Evolutionary conservation across 495 filamentous ascomycete genomes (phyloP).

Genomic region (Hamigera avellanea): DNA sequence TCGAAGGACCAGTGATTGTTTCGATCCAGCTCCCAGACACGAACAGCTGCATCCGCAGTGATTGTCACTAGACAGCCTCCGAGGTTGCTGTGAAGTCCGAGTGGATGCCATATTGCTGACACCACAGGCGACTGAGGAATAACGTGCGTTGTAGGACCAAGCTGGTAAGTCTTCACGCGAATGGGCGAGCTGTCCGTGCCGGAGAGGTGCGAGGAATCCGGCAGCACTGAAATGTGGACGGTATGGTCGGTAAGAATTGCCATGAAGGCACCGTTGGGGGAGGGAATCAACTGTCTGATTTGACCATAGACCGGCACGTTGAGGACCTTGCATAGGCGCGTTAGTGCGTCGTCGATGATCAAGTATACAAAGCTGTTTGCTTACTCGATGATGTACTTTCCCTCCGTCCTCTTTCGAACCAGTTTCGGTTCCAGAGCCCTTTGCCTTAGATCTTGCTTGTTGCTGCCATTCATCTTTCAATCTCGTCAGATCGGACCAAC

Average conservation of each 20-base stretch:
- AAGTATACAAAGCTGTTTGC: not conserved
- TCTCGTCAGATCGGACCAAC: slow-evolving; percentile 68
- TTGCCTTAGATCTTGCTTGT: slow-evolving; percentile 22
- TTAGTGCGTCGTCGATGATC: slow-evolving; percentile 7
- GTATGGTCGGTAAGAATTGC: slow-evolving; percentile 78
- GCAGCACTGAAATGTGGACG: slow-evolving; percentile 67
- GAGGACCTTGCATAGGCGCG: slow-evolving; percentile 40
- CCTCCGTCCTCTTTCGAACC: slow-evolving; percentile 15
- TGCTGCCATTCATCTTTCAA: slow-evolving; percentile 64
- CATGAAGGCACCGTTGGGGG: slow-evolving; percentile 64
- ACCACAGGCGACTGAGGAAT: slow-evolving; percentile 65
- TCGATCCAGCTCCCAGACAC: slow-evolving; percentile 75
- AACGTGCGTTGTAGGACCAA: slow-evolving; percentile 82
- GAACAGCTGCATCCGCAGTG: slow-evolving; percentile 72
- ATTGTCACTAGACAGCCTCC: slow-evolving; percentile 64
- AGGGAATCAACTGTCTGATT: slow-evolving; percentile 72
- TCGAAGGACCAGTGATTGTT: slow-evolving; percentile 76
- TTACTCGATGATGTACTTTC: slow-evolving; percentile 24
- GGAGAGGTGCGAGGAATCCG: slow-evolving; percentile 61
- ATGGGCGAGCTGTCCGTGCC: slow-evolving; percentile 50
- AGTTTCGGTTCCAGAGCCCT: slow-evolving; percentile 7
- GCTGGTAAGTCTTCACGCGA: slow-evolving; percentile 68
- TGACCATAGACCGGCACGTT: slow-evolving; percentile 59
- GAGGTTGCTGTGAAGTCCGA: slow-evolving; percentile 53
- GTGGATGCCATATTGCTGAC: slow-evolving; percentile 77